These are phyloP conservation scores for Lablab purpureus DNA, from an alignment of 306 rosid species.

Conservation along the genomic window DNA sequence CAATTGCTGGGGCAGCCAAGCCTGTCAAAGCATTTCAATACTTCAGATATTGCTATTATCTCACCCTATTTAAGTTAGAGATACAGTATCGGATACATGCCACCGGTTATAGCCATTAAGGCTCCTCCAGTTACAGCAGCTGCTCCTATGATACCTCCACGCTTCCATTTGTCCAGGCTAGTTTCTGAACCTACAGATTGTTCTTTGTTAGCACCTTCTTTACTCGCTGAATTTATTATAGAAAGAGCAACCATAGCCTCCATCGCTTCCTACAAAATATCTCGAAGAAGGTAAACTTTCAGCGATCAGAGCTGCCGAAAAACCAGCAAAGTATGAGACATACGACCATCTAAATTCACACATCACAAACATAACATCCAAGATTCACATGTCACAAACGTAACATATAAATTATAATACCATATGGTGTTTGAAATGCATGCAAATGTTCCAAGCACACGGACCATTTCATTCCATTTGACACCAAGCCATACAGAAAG, in stretches of 20 bases:
- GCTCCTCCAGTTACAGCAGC: conserved; percentile 97
- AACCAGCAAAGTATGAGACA: conserved; percentile 31
- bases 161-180: conserved; percentile 86
- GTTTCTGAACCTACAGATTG: conserved; percentile 55
- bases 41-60: conserved; percentile 27
- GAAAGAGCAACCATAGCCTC: conserved; percentile 87
- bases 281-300: conserved; percentile 16
- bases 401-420: conserved; percentile 20
- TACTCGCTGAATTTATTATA: conserved; percentile 67
- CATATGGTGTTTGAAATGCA: conserved; percentile 45
- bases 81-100: conserved; percentile 54
- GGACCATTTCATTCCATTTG: conserved; percentile 83
- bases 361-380: conserved; percentile 27
- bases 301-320: conserved; percentile 13
- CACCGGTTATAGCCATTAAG: conserved; percentile 92
- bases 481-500: conserved; percentile 85
- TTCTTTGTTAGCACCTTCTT: conserved; percentile 50
- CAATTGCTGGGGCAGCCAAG: conserved; percentile 98
- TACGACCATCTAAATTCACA: conserved; percentile 38
- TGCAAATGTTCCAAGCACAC: conserved; percentile 46
- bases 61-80: conserved; percentile 29
- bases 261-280: conserved; percentile 79
- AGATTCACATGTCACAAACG: conserved; percentile 28
- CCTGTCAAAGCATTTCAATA: conserved; percentile 60
- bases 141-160: conserved; percentile 91